phyloP scores from a whole-genome alignment of 306 rosid species.

The Ziziphus jujuba region DNA sequence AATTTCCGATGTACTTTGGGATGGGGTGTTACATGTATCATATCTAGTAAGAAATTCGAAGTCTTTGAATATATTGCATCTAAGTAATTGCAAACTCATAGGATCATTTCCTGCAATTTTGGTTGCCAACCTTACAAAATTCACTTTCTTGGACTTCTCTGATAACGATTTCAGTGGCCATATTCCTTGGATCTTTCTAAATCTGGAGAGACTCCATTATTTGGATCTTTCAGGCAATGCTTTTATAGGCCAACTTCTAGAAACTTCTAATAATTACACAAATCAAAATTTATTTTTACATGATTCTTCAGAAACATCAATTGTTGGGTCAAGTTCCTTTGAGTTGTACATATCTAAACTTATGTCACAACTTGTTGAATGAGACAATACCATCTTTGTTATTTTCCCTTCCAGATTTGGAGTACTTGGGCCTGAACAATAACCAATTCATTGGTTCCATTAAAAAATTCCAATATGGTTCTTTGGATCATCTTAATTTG shows the following conservation, averaged over 20 bases:
- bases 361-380: not conserved
- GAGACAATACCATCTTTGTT: constrained; percentile 21
- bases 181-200: not conserved
- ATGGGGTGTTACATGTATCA: no score
- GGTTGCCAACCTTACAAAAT: not conserved
- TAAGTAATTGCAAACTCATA: not conserved
- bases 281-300: not conserved
- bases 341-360: not conserved
- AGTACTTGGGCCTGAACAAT: not conserved
- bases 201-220: not conserved
- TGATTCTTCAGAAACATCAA: not conserved
- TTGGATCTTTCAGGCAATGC: constrained; percentile 1
- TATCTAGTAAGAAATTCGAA: not conserved
- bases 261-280: not conserved
- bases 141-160: not conserved
- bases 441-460: constrained; percentile 6
- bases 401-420: constrained; percentile 4
- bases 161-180: not conserved
- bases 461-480: not conserved
- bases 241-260: constrained; percentile 12
- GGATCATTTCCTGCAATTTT: not conserved
- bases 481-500: not conserved
- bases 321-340: not conserved
- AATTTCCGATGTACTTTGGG: no score
- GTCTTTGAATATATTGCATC: not conserved